Base-by-base conservation (phyloP, 331 rosid genomes). In the Rosa hybrid region DNA sequence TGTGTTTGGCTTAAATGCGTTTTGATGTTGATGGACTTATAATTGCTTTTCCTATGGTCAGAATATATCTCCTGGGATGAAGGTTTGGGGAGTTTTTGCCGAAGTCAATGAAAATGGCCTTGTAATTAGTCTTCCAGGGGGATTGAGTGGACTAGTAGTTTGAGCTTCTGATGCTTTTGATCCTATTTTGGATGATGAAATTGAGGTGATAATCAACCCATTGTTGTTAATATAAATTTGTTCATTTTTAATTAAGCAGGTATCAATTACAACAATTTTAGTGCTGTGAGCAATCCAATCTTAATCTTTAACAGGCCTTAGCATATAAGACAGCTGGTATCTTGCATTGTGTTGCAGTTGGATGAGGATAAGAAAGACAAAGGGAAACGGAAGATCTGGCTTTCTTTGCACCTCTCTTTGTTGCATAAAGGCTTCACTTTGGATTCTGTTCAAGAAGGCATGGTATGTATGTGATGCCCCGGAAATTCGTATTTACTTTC, bases 1-100 rank as follows among this genome's bases (percentile, higher is more conserved):
- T 34, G 38, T 34, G 30, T 34, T 34, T 34, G 4, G 38, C 38
- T 34, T 34, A 34, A 34, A 34, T 34, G 38, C 38, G 38, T 34
- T 34, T 34, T 34, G 38, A 34, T 45, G 45, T 45, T 60, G 30
- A 45, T 62, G 45, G 17, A 27, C 71, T 65, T 53, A 30, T 38
- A 14, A 3, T 59, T 77, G 46, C 53, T 77, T 45, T 72, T 17
- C 54, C 57, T 53, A 46, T 85, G 79, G 20, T 34, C 90, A 96
- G 97, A 93, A 96, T 83, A 76, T 91, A 78, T 74, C 92, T 80
- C 91, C 94, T 77, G 98, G 97, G 84, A 96, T 93, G 97, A 93
- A 96, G 85, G 84, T 96, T 20, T 89, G 97, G 96, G 99, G 99
- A 84, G 92, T 93, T 64, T 84, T 96, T 53, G 83, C 94, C 21